Percentiles rank a stretch among this genome's conserved stretches.
phyloP scores from a whole-genome alignment of 176 grass and related monocot genomes.

The Neostapfia colusana region DNA sequence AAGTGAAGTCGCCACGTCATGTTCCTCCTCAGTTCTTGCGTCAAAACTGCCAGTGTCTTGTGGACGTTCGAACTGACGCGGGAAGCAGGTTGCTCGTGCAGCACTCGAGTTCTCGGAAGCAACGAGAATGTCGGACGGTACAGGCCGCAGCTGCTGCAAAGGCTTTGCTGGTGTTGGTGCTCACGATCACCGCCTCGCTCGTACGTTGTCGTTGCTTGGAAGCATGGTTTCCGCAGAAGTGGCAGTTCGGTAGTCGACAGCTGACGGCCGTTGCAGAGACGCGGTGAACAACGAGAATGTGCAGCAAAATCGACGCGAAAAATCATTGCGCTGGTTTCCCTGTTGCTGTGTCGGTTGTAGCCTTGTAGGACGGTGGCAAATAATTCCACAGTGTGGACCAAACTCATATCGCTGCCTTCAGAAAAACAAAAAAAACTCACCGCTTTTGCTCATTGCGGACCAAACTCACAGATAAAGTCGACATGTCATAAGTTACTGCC shows the following conservation, averaged over 20 bases:
- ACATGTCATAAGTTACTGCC: conserved; percentile 21
- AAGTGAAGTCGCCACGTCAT: too few relatives aligned
- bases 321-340: not conserved
- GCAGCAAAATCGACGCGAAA: not conserved
- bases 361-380: conserved; percentile 23
- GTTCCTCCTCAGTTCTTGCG: not conserved
- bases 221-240: conserved; percentile 19
- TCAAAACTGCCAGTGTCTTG: not conserved
- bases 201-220: conserved; percentile 36
- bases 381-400: conserved; percentile 12
- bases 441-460: not conserved
- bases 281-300: not conserved
- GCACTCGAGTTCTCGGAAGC: too few relatives aligned
- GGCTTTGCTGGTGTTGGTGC: conserved; percentile 22
- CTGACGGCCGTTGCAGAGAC: conserved; percentile 1
- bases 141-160: not conserved
- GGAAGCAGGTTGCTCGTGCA: too few relatives aligned
- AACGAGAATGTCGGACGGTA: not conserved
- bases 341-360: conserved; percentile 8
- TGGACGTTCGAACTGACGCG: not conserved
- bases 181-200: not conserved
- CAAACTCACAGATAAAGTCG: conserved; percentile 28
- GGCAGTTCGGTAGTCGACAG: conserved; percentile 28
- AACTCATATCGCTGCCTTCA: too few relatives aligned
- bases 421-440: too few relatives aligned